Evolutionary conservation across 1,284 basidiomycete species (phyloP).

Genomic region (Cryptococcus sp.): DNA sequence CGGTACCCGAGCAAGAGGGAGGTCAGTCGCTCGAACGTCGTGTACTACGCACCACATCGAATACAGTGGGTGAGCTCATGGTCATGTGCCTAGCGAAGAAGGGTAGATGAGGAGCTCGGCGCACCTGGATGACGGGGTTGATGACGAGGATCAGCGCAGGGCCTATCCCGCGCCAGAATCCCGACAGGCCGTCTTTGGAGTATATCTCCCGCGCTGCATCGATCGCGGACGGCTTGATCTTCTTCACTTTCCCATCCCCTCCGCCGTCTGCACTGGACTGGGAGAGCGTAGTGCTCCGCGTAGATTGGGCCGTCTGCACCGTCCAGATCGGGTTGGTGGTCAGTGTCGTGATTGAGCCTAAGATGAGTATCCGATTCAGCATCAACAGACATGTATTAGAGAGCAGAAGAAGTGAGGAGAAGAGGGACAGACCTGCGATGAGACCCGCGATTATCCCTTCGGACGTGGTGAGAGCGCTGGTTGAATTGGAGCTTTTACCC

Average conservation of each 20-base stretch:
- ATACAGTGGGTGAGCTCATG: background rate
- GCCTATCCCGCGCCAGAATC: constrained; percentile 93
- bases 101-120: constrained; percentile 8
- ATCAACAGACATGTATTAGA: background rate
- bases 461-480: constrained; percentile 71
- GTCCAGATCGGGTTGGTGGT: constrained; percentile 96
- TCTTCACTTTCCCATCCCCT: constrained; percentile 19
- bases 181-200: constrained; percentile 72
- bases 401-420: background rate
- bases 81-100: background rate
- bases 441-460: constrained; percentile 90
- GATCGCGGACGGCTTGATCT: constrained; percentile 63
- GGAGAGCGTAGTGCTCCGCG: constrained; percentile 53
- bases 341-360: constrained; percentile 86
- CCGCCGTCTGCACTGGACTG: constrained; percentile 1
- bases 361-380: background rate
- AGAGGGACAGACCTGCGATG: constrained; percentile 66
- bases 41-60: constrained; percentile 59
- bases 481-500: constrained; percentile 51
- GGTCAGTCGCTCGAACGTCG: constrained; percentile 75
- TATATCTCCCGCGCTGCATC: constrained; percentile 74
- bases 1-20: constrained; percentile 37
- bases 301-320: constrained; percentile 88
- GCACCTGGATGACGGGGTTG: constrained; percentile 81
- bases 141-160: constrained; percentile 90